Percentiles rank a stretch among this genome's conserved stretches.
Evolutionary conservation across 106 monocot genomes (phyloP).

Genomic region (Acanthochlamys bracteata): DNA sequence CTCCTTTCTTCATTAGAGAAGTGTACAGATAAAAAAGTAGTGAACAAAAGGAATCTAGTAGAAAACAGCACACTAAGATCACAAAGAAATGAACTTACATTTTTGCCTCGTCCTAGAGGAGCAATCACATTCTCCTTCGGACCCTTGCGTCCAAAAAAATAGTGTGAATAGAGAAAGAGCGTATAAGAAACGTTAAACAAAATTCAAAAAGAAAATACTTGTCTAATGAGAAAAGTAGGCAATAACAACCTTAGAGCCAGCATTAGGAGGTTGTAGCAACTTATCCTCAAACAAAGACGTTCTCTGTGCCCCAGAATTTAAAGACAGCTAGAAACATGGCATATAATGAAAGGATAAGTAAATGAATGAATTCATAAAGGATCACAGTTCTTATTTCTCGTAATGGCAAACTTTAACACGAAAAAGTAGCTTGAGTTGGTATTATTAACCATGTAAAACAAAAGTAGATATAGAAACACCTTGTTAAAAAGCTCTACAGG

Average conservation of each 20-base stretch:
- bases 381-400: too few species aligned
- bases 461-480: constrained; percentile 15
- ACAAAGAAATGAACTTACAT: too few species aligned
- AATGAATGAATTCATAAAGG: too few species aligned
- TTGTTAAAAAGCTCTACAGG: constrained; percentile 44
- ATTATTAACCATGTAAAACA: not conserved
- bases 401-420: too few species aligned
- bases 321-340: constrained; percentile 16
- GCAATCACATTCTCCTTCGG: constrained; percentile 6
- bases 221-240: not conserved
- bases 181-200: not conserved
- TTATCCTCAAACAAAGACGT: not conserved
- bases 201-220: too few species aligned
- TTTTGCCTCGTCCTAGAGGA: not conserved
- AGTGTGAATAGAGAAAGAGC: not conserved
- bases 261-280: not conserved
- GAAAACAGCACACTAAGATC: too few species aligned
- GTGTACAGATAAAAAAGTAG: too few species aligned
- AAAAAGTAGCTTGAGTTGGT: too few species aligned
- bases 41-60: too few species aligned
- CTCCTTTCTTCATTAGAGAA: too few species aligned
- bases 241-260: constrained; percentile 17
- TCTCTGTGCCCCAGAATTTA: constrained; percentile 15
- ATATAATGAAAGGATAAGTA: not conserved
- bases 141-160: constrained; percentile 7